These are phyloP conservation scores for Gastrolobium villosum DNA, from an alignment of 306 rosid species.

Conservation along the genomic window DNA sequence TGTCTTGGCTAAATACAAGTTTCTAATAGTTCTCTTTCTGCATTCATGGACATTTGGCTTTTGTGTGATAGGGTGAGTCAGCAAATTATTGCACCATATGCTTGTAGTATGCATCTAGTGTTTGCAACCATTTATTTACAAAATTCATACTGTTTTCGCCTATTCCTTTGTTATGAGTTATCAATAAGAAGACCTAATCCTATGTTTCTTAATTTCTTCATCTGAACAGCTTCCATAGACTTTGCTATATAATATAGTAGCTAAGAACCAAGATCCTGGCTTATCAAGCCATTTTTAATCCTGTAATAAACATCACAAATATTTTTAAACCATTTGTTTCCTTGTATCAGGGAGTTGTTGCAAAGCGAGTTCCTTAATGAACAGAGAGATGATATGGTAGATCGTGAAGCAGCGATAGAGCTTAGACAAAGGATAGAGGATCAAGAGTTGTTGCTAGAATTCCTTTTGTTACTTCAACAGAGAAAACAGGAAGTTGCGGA, in stretches of 20 bases:
- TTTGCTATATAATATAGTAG: conserved; percentile 16
- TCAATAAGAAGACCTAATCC: conserved; percentile 14
- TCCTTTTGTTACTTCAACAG: conserved; percentile 79
- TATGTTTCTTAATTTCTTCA: conserved; percentile 13
- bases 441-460: conserved; percentile 88
- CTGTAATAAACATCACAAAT: conserved; percentile 1
- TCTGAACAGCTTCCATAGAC: conserved; percentile 34
- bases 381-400: conserved; percentile 80
- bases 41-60: neutral
- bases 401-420: conserved; percentile 89
- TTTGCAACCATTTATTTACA: neutral
- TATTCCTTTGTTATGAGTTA: conserved; percentile 10
- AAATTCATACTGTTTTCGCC: neutral
- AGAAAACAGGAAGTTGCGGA: conserved; percentile 84
- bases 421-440: conserved; percentile 86
- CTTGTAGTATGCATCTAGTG: conserved; percentile 23
- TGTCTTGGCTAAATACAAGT: neutral
- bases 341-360: conserved; percentile 79
- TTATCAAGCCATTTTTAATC: conserved; percentile 1
- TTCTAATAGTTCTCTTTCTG: neutral
- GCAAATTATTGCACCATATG: neutral
- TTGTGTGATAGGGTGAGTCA: neutral
- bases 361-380: conserved; percentile 86
- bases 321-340: conserved; percentile 48
- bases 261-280: conserved; percentile 17